Evolutionary conservation across 148 eudicot genomes (phyloP), one percentile per base, ranked within the genome.

Genomic region (Euryodendron excelsum): DNA sequence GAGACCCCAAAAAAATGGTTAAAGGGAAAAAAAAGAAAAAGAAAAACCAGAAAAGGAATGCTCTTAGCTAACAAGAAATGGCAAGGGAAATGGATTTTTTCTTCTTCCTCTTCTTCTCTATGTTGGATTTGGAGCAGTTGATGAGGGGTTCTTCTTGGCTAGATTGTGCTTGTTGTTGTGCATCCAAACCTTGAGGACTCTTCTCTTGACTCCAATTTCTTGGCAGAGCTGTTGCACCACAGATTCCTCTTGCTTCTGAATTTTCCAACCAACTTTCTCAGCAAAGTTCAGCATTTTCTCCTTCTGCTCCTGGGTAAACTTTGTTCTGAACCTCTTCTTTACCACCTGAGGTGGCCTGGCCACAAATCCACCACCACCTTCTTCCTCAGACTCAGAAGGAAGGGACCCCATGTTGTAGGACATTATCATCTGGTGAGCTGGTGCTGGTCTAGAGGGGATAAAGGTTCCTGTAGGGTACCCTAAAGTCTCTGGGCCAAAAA

Each of bases 161-260:
- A 89, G 82, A 77, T 59, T 85, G 77, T 87, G 90, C 78, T 90
- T 90, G 79, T 90, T 90, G 80, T 90, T 90, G 65, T 90, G 94
- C 94, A 90, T 90, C 94, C 94, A 90, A 34, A 90, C 94, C 77
- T 90, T 90, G 31, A 90, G 84, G 28, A 90, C 92, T 52, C 89
- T 87, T 55, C 94, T 85, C 66, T 86, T 90, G 55, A 90, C 89
- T 27, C 94, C 94, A 80, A 90, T 84, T 72, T 88, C 94, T 68
- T 88, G 88, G 45, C 94, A 90, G 77, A 90, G 84, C 45, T 84
- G 85, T 70, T 90, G 94, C 68, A 89, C 94, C 67, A 85, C 90
- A 60, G 73, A 33, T 45, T 90, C 94, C 76, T 90, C 94, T 77
- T 89, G 91, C 81, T 87, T 90, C 82, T 89, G 94, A 39, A 90